Base-by-base conservation (phyloP, 148 eudicot species). In the Fagopyrum esculentum region DNA sequence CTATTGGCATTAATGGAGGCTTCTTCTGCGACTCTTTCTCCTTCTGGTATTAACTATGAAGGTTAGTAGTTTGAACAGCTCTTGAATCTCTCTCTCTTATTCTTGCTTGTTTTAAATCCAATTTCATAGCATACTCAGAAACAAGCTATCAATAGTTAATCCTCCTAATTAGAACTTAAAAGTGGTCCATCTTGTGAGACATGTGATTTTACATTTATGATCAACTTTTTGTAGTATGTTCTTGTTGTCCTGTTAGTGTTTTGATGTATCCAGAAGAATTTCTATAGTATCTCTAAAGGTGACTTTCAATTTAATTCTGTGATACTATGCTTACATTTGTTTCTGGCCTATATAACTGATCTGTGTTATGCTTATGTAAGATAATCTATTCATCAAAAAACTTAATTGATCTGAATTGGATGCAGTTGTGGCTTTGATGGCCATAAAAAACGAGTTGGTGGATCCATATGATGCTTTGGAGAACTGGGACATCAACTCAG, bases 1-100 rank as follows among this genome's bases (percentile, higher is more conserved):
- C 71, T 66, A 12, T 43, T 66, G 84, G 70, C 78, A 26, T 79
- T 85, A 74, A 73, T 91, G 80, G 81, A 81, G 80, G 63, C 52
- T 78, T 78, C 73, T 83, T 84, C 81, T 85, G 87, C 96, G 44
- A 84, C 89, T 71, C 97, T 94, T 71, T 94, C 98, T 84, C 97
- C 97, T 77, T 78, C 96, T 86, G 97, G 97, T 48, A 82, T 94
- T 5, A 91, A 91, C 78, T 94, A 87, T 88, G 98, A 93, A 93
- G 98, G 98, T 93, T 46, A 79, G 83, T 84, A 1, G 40, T 35
- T 35, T 35, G 40, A 35, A 75, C 50, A 64, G 40, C 51, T 45
- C 60, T 55, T 11, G 15, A 44, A 69, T 17, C 22, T 11, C 12
- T 69, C 70, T 6, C 40, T 43, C 16, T 44, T 16, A 71, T 46